phyloP scores from a whole-genome alignment of 73 alveolate species.

The Paramecium pentaurelia region DNA sequence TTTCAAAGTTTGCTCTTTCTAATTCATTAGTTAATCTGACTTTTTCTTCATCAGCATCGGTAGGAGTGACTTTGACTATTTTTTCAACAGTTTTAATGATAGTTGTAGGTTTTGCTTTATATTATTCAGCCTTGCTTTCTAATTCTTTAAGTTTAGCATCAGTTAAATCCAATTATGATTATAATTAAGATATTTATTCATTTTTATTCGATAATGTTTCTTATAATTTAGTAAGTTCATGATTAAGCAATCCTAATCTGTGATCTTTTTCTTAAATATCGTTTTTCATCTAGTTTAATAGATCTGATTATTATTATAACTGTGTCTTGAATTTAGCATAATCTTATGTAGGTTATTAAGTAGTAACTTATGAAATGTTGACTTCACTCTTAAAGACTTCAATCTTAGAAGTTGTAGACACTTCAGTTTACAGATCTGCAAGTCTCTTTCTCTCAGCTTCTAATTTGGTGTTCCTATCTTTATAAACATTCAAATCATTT shows the following conservation, averaged over 20 bases:
- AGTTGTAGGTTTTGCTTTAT: background rate
- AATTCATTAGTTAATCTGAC: background rate
- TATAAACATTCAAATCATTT: background rate
- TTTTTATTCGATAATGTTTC: background rate
- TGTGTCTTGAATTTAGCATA: background rate
- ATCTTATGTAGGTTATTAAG: background rate
- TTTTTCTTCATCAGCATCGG: background rate
- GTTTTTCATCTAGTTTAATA: background rate
- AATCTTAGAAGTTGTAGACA: background rate
- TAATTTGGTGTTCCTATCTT: background rate
- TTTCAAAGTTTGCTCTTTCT: background rate
- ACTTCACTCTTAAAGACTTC: background rate
- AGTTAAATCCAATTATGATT: background rate
- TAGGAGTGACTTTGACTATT: background rate
- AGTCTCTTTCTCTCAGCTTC: background rate
- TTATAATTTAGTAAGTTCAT: background rate
- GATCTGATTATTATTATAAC: background rate
- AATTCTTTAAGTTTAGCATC: background rate
- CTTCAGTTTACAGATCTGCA: background rate
- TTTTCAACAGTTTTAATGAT: background rate
- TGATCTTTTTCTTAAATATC: constrained; percentile 11
- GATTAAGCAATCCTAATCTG: background rate
- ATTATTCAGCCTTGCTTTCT: background rate
- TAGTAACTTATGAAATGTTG: background rate
- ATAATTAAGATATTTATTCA: background rate